phyloP scores from a whole-genome alignment of 768 basidiomycete species.

The Boletus reticuloceps region DNA sequence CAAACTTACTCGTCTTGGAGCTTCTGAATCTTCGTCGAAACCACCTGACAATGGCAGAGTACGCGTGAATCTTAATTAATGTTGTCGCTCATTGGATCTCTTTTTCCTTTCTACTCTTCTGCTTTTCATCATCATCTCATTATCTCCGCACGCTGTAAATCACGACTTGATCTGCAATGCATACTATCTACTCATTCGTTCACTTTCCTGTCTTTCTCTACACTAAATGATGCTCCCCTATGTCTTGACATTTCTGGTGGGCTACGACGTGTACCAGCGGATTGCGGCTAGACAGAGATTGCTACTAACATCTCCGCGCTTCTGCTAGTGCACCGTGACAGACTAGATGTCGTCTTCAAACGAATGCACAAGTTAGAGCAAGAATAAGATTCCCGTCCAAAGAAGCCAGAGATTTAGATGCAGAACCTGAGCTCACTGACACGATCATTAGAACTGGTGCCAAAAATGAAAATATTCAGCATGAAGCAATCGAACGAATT shows the following conservation, averaged over 20 bases:
- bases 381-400: too few relatives aligned
- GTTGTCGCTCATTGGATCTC: conserved; percentile 16
- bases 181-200: conserved; percentile 14
- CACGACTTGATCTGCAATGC: conserved; percentile 23
- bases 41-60: conserved; percentile 35
- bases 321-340: too few relatives aligned
- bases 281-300: too few relatives aligned
- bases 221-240: neutral
- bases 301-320: too few relatives aligned
- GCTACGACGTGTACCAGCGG: too few relatives aligned
- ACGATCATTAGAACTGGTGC: too few relatives aligned
- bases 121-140: conserved; percentile 4
- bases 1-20: conserved; percentile 27
- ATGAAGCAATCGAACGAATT: too few relatives aligned
- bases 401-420: too few relatives aligned
- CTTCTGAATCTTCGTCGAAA: conserved; percentile 27
- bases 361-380: too few relatives aligned
- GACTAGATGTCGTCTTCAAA: too few relatives aligned
- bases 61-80: conserved; percentile 35
- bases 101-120: neutral
- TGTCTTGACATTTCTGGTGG: neutral
- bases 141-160: conserved; percentile 28
- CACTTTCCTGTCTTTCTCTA: conserved; percentile 2
- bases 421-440: too few relatives aligned
- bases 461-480: too few relatives aligned